These are phyloP conservation scores for Meyerozyma athensensis DNA, from an alignment of 1,139 yeast genomes.

Conservation along the genomic window DNA sequence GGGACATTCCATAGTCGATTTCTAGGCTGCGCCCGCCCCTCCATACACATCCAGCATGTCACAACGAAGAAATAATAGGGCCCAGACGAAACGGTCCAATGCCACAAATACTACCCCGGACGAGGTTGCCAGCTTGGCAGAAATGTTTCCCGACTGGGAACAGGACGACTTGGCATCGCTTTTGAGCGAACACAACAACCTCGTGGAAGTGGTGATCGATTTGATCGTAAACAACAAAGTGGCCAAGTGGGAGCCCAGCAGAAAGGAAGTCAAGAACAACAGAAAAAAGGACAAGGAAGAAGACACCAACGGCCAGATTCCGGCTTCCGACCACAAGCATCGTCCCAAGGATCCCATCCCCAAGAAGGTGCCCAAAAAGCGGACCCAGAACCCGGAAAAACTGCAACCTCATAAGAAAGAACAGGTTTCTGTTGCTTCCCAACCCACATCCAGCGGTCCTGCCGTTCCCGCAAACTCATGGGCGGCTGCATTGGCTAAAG, in stretches of 20 bases:
- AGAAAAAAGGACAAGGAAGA: conserved; percentile 19
- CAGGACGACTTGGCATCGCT: conserved; percentile 75
- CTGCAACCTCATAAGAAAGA: conserved; percentile 8
- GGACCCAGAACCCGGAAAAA: conserved; percentile 7
- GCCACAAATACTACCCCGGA: conserved; percentile 17
- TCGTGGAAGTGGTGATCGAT: conserved; percentile 75
- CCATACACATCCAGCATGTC: conserved; percentile 8
- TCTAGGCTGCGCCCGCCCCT: conserved; percentile 3
- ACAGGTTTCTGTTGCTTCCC: conserved; percentile 12
- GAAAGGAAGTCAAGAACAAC: conserved; percentile 45
- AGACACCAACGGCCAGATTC: not conserved
- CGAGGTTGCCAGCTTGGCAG: conserved; percentile 59
- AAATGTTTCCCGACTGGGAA: conserved; percentile 95
- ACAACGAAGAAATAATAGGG: conserved; percentile 40
- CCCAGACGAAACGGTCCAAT: conserved; percentile 43
- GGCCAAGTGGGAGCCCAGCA: conserved; percentile 55
- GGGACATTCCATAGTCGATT: conserved; percentile 1
- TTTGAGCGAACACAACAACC: conserved; percentile 66
- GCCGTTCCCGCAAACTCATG: conserved; percentile 33
- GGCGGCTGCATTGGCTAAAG: conserved; percentile 47
- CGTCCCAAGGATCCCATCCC: conserved; percentile 4
- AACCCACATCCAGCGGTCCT: conserved; percentile 8
- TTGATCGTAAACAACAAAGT: conserved; percentile 81
- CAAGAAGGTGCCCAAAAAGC: conserved; percentile 5
- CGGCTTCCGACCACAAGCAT: conserved; percentile 1